These are phyloP conservation scores for Ochromonas danica DNA, from an alignment of 108 stramenopile genomes.

Conservation along the genomic window DNA sequence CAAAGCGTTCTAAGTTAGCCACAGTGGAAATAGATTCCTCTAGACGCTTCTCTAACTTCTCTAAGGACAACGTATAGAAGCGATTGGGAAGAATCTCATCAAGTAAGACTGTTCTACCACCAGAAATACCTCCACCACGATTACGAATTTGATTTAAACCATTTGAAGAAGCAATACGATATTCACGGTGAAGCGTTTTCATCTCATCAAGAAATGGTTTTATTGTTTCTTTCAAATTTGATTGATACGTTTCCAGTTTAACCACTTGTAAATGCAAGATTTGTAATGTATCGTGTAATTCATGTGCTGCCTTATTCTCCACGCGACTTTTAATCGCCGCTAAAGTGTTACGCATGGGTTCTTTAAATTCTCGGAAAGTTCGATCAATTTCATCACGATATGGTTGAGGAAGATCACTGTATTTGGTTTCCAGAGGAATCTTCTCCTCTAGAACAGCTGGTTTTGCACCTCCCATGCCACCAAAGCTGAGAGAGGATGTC, in stretches of 20 bases:
- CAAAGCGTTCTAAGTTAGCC: neutral
- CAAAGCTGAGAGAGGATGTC: no score
- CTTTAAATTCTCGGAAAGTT: neutral
- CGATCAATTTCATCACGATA: neutral
- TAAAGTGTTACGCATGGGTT: neutral
- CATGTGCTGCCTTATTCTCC: neutral
- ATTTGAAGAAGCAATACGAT: neutral
- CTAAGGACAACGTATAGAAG: neutral
- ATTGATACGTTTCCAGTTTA: neutral
- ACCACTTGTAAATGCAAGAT: neutral
- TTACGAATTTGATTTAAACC: neutral
- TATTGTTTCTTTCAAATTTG: neutral
- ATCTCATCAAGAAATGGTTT: neutral
- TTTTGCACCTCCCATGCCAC: neutral
- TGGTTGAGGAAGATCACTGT: neutral
- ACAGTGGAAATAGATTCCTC: neutral
- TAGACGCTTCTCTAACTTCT: neutral
- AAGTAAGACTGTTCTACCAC: neutral
- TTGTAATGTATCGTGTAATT: neutral
- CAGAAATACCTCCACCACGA: neutral
- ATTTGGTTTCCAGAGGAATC: neutral
- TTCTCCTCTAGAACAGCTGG: neutral
- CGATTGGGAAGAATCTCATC: neutral
- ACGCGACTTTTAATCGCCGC: neutral
- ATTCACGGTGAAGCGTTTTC: neutral